A percentile compares a stretch with the other conserved stretches of the same genome.
Conservation (phyloP, 1,284 basidiomycete genomes). For the Chalciporus sp. region DNA sequence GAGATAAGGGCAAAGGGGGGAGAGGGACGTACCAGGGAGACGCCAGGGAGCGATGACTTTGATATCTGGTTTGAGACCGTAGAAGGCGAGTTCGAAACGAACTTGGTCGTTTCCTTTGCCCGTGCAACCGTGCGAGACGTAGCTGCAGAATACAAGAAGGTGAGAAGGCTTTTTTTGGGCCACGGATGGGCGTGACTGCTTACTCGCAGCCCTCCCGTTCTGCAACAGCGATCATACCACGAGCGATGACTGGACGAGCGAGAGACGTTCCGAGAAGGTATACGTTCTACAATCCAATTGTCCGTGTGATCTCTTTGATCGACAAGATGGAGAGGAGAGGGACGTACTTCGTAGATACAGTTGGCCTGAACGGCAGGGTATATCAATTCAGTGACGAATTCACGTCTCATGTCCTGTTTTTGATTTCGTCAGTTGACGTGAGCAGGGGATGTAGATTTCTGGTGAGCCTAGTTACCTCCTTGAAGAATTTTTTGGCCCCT, state of each 20-base stretch:
- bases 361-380: constrained; percentile 98
- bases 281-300: constrained; percentile 64
- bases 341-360: constrained; percentile 91
- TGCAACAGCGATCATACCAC: constrained; percentile 97
- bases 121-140: constrained; percentile 97
- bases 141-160: constrained; percentile 50
- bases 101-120: constrained; percentile 99
- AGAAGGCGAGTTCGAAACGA: constrained; percentile 98
- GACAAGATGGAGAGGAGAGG: background rate
- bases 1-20: background rate
- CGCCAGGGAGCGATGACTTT: constrained; percentile 99
- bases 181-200: constrained; percentile 32
- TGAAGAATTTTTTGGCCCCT: constrained; percentile 94
- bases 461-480: constrained; percentile 56
- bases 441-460: background rate
- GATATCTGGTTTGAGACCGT: constrained; percentile 97
- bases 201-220: constrained; percentile 92
- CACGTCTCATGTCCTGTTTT: constrained; percentile 85
- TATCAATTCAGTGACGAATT: constrained; percentile 96
- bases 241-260: constrained; percentile 97
- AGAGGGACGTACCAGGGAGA: constrained; percentile 68
- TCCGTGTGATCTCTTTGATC: background rate
- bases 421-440: background rate
- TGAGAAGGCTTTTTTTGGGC: background rate
- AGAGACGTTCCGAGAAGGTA: constrained; percentile 98